Conservation (phyloP, 306 rosid genomes). For the Herpetospermum pedunculosum region DNA sequence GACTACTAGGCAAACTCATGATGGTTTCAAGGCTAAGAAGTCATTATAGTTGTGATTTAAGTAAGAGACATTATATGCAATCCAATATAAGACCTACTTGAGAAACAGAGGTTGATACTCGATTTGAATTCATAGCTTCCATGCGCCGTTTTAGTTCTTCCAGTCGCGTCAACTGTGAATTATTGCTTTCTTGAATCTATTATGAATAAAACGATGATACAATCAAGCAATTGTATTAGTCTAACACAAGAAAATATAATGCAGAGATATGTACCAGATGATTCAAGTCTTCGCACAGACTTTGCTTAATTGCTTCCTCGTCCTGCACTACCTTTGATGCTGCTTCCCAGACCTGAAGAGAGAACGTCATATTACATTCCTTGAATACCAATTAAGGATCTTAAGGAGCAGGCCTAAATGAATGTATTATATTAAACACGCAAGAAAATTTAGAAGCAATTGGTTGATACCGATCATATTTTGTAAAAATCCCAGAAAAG, state of each 20-base stretch:
- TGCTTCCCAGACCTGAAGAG: constrained; percentile 59
- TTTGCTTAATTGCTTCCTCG: constrained; percentile 74
- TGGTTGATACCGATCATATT: not conserved
- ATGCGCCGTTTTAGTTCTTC: constrained; percentile 85
- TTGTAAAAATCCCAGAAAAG: not conserved
- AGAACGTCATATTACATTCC: not conserved
- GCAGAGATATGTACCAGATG: constrained; percentile 45
- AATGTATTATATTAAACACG: not conserved
- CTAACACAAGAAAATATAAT: not conserved
- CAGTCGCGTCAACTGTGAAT: constrained; percentile 55
- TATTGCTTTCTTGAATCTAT: constrained; percentile 87
- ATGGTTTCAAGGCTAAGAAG: too few species aligned
- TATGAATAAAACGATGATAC: constrained; percentile 6
- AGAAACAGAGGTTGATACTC: constrained; percentile 33
- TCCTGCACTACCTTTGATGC: constrained; percentile 54
- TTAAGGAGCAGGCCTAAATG: not conserved
- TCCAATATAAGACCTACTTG: constrained; percentile 28
- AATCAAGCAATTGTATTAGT: constrained; percentile 18
- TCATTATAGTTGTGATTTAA: not conserved
- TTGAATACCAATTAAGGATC: not conserved
- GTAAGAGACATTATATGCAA: not conserved
- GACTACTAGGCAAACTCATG: too few species aligned
- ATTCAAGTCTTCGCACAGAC: constrained; percentile 77
- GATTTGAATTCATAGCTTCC: constrained; percentile 72
- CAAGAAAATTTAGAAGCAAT: not conserved